A percentile compares a stretch with the other conserved stretches of the same genome.
phyloP scores from a whole-genome alignment of 2,329 filamentous ascomycete species.

The Neophaeococcomyces mojaviensis region DNA sequence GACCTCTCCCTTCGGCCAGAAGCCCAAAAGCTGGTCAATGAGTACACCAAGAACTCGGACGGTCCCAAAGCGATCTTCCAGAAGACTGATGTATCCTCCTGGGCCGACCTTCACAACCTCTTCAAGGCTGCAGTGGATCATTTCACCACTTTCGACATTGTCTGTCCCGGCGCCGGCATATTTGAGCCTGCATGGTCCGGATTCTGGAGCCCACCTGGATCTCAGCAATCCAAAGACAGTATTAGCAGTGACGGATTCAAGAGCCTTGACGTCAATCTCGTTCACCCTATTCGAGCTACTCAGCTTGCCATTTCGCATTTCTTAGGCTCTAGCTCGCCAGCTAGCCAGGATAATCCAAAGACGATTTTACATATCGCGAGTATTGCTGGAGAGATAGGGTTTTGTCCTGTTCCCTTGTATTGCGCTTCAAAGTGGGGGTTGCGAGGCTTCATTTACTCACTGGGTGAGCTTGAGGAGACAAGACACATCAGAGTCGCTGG shows the following conservation, averaged over 20 bases:
- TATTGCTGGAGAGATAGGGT: constrained; percentile 37
- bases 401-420: constrained; percentile 39
- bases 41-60: constrained; percentile 23
- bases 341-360: constrained; percentile 25
- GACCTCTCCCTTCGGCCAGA: constrained; percentile 34
- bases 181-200: constrained; percentile 36
- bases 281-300: constrained; percentile 40
- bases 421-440: constrained; percentile 44
- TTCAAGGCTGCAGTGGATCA: constrained; percentile 41
- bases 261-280: constrained; percentile 41
- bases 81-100: constrained; percentile 40
- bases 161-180: constrained; percentile 40
- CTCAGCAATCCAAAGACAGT: constrained; percentile 13
- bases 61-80: constrained; percentile 33
- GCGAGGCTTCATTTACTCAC: constrained; percentile 42
- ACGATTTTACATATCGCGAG: constrained; percentile 43
- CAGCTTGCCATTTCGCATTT: constrained; percentile 46
- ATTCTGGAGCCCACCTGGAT: constrained; percentile 43
- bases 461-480: constrained; percentile 42
- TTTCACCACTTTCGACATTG: constrained; percentile 41
- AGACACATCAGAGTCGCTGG: constrained; percentile 50
- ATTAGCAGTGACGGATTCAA: constrained; percentile 34
- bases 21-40: constrained; percentile 31
- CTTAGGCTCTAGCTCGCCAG: constrained; percentile 26
- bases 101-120: constrained; percentile 41